Conservation (phyloP, 169 alveolate species). For the Plasmodium ovale region DNA sequence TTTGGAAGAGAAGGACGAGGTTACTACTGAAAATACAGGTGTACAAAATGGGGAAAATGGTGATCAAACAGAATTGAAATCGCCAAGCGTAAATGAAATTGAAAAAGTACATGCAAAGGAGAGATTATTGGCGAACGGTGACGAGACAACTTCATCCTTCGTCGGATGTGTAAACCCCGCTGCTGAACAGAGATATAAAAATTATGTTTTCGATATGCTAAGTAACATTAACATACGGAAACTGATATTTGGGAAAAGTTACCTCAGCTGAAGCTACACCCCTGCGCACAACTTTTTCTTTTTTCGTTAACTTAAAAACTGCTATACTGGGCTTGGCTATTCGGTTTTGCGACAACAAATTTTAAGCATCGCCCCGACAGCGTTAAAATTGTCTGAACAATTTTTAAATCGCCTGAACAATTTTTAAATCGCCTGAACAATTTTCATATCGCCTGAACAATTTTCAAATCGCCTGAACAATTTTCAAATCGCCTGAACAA, state of each 20-base stretch:
- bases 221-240: constrained; percentile 31
- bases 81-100: not conserved
- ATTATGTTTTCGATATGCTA: constrained; percentile 43
- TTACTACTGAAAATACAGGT: not conserved
- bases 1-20: not conserved
- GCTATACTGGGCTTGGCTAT: too few relatives aligned
- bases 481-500: too few relatives aligned
- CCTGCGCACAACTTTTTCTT: not conserved
- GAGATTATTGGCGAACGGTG: not conserved
- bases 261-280: not conserved
- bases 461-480: not conserved
- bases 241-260: constrained; percentile 29
- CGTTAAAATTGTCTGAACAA: not conserved
- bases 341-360: not conserved
- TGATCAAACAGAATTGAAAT: not conserved
- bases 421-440: too few relatives aligned
- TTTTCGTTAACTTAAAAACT: not conserved
- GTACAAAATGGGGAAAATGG: not conserved
- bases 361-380: not conserved
- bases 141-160: not conserved
- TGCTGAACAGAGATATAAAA: constrained; percentile 18
- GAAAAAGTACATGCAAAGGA: not conserved
- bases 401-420: too few relatives aligned
- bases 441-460: not conserved
- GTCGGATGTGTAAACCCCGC: not conserved